These are phyloP conservation scores for Colletotrichum orbiculare DNA, from an alignment of 2,329 filamentous ascomycete genomes.

Conservation along the genomic window DNA sequence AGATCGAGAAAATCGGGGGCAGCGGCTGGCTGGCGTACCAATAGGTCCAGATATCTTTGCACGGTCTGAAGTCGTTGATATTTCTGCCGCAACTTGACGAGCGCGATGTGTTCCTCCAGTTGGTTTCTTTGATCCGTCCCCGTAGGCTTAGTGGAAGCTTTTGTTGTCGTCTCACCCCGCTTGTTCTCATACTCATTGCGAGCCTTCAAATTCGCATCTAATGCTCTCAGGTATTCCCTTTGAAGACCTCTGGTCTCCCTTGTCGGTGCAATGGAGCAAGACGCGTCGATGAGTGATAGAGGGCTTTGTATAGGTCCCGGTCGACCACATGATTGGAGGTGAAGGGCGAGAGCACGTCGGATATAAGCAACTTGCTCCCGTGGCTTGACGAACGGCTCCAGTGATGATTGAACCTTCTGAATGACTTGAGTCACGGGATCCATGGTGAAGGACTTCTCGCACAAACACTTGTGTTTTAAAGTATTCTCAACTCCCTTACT, in stretches of 20 bases:
- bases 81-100: slow-evolving; percentile 64
- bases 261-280: slow-evolving; percentile 48
- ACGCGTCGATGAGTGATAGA: slow-evolving; percentile 59
- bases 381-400: slow-evolving; percentile 66
- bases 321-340: slow-evolving; percentile 61
- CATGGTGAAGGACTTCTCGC: slow-evolving; percentile 31
- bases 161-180: slow-evolving; percentile 40
- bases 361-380: slow-evolving; percentile 68
- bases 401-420: slow-evolving; percentile 52
- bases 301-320: slow-evolving; percentile 56
- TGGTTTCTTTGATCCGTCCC: slow-evolving; percentile 33
- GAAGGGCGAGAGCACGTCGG: slow-evolving; percentile 63
- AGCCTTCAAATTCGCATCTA: slow-evolving; percentile 64
- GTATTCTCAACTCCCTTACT: too few relatives aligned
- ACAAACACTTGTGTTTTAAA: not conserved
- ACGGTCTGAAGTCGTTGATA: slow-evolving; percentile 61
- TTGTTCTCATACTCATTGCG: slow-evolving; percentile 56
- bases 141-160: slow-evolving; percentile 30
- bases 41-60: slow-evolving; percentile 60
- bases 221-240: slow-evolving; percentile 65
- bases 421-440: slow-evolving; percentile 48
- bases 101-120: slow-evolving; percentile 62
- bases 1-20: slow-evolving; percentile 61
- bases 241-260: slow-evolving; percentile 59
- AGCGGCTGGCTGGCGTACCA: slow-evolving; percentile 64